Conservation (phyloP, 2,329 filamentous ascomycete genomes). For the Zymoseptoria ardabiliae region DNA sequence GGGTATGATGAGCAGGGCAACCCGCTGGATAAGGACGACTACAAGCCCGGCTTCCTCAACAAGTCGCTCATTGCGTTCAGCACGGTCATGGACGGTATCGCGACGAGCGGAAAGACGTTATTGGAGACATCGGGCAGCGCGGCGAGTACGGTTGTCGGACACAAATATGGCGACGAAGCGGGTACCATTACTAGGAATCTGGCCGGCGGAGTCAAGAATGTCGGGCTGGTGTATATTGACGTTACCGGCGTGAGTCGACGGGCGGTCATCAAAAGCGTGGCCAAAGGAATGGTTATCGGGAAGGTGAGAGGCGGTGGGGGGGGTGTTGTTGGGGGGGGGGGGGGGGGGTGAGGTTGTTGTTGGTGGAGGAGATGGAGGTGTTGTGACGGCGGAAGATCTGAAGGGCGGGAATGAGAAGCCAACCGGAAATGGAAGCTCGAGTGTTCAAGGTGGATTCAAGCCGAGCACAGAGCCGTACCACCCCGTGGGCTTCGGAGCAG, state of each 20-base stretch:
- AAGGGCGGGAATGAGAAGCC: slow-evolving; percentile 15
- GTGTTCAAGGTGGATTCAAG: slow-evolving; percentile 14
- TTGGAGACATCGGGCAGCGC: slow-evolving; percentile 67
- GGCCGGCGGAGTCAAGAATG: slow-evolving; percentile 86
- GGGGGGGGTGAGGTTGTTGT: slow-evolving; percentile 70
- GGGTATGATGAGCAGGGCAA: slow-evolving; percentile 66
- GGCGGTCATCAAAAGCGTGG: slow-evolving; percentile 88
- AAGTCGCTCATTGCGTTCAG: slow-evolving; percentile 95
- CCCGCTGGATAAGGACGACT: slow-evolving; percentile 44
- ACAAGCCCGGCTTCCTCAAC: slow-evolving; percentile 89
- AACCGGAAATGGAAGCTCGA: background rate
- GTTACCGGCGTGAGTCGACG: slow-evolving; percentile 84
- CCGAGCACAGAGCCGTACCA: slow-evolving; percentile 20
- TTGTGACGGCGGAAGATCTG: slow-evolving; percentile 28
- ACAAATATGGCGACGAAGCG: slow-evolving; percentile 81
- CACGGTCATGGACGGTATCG: slow-evolving; percentile 87
- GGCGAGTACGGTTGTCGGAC: slow-evolving; percentile 79
- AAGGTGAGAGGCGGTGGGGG: slow-evolving; percentile 67
- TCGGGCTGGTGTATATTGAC: slow-evolving; percentile 94
- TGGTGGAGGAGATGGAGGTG: slow-evolving; percentile 55
- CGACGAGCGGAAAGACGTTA: slow-evolving; percentile 73
- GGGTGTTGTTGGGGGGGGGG: slow-evolving; percentile 65
- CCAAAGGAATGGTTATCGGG: slow-evolving; percentile 91
- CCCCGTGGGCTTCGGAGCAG: slow-evolving; percentile 21
- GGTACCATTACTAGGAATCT: slow-evolving; percentile 68